Conservation (phyloP, 495 filamentous ascomycete genomes). For the Cetradonia linearis region DNA sequence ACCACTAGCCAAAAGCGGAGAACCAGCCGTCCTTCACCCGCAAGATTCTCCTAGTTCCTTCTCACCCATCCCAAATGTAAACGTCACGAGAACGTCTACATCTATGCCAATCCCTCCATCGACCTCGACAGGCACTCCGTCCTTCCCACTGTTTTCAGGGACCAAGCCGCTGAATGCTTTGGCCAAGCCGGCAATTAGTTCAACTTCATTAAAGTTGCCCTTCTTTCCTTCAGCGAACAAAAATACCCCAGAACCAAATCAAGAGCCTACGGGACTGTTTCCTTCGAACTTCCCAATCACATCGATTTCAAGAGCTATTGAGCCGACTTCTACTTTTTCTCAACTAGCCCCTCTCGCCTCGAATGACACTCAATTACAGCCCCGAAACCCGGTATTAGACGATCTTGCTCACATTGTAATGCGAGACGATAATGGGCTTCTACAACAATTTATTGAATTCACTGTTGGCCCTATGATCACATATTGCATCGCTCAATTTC, state of each 20-base stretch:
- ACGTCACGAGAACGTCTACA: background rate
- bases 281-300: background rate
- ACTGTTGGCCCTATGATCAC: constrained; percentile 21
- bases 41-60: background rate
- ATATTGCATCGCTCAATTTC: constrained; percentile 14
- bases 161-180: background rate
- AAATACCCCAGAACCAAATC: background rate
- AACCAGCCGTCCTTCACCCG: background rate
- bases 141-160: background rate
- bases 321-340: background rate
- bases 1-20: background rate
- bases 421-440: constrained; percentile 22
- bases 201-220: background rate
- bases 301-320: background rate
- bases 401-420: constrained; percentile 16
- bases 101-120: background rate
- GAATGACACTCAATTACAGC: constrained; percentile 1
- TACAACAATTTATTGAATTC: constrained; percentile 26
- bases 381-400: constrained; percentile 13
- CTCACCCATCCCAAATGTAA: background rate
- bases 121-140: background rate
- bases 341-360: background rate
- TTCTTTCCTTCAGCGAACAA: background rate
- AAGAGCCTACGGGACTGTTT: background rate
- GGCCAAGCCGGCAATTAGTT: background rate